Evolutionary conservation across 1,284 basidiomycete species (phyloP).

Genomic region (Ganoderma lingzhi): DNA sequence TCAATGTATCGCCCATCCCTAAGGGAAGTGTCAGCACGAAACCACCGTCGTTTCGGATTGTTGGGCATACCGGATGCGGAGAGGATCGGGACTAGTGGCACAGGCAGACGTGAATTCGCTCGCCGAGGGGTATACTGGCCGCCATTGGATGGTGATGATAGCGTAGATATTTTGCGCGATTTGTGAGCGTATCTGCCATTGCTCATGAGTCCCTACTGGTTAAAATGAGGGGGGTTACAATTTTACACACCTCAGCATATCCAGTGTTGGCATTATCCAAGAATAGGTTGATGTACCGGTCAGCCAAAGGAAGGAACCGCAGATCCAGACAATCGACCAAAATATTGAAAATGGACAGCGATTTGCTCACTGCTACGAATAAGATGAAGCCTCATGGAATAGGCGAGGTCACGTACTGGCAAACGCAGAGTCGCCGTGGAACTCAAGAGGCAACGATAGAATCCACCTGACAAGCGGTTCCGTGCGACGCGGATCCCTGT

Average conservation of each 20-base stretch:
- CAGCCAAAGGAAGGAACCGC: conserved; percentile 71
- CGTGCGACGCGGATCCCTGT: conserved; percentile 89
- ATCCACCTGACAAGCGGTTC: conserved; percentile 85
- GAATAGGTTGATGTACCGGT: conserved; percentile 75
- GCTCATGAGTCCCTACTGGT: conserved; percentile 9
- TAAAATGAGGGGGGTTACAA: conserved; percentile 5
- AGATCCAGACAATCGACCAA: conserved; percentile 66
- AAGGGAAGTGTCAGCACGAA: conserved; percentile 2
- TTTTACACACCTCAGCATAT: conserved; percentile 77
- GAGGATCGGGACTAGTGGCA: conserved; percentile 65
- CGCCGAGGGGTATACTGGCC: conserved; percentile 78
- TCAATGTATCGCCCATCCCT: conserved; percentile 68
- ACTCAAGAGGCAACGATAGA: conserved; percentile 79
- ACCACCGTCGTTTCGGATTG: background rate
- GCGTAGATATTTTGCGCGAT: conserved; percentile 76
- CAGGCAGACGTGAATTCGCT: conserved; percentile 74
- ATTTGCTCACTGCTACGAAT: conserved; percentile 67
- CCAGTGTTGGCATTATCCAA: conserved; percentile 82
- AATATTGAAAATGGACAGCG: conserved; percentile 65
- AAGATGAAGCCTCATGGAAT: conserved; percentile 20
- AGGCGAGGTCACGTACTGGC: conserved; percentile 57
- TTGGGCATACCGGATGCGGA: conserved; percentile 60
- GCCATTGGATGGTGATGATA: conserved; percentile 72
- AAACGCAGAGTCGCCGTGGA: conserved; percentile 82
- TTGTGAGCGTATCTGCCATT: conserved; percentile 68